Evolutionary conservation across 345 rosid genomes (phyloP), one percentile per base, ranked within the genome.

Genomic region (Murraya paniculata): DNA sequence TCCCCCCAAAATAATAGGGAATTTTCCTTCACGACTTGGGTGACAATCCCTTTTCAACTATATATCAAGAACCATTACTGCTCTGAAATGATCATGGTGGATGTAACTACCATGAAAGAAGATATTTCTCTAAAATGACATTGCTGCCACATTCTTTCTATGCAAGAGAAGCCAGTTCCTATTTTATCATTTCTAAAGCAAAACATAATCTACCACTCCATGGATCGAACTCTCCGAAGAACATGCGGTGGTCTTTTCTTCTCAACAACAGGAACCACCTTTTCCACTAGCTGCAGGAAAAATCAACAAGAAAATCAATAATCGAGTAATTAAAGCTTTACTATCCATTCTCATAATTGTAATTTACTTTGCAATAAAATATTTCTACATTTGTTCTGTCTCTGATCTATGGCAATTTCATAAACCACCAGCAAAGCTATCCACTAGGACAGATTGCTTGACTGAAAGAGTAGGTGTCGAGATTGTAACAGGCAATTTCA

Each of bases 241-340:
- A 64, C 56, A 67, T 83, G 85, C 0, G 77, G 79, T 62, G 91
- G 87, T 82, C 81, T 84, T 77, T 77, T 87, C 84, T 87, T 92
- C 87, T 92, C 93, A 62, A 77, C 92, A 58, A 91, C 87, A 0
- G 95, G 97, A 73, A 92, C 71, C 81, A 91, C 91, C 56, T 82
- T 85, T 85, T 91, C 95, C 95, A 91, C 89, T 72, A 95, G 91
- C 91, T 92, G 91, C 83, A 82, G 45, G 22, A 71, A 57, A 64
- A 71, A 75, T 68, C 22, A 71, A 45, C 27, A 38, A 25, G 64
- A 14, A 64, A 56, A 71, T 60, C 60, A 64, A 68, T 31, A 13
- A 24, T 14, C 9, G 41, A 55, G 21, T 57, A 31, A 33, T 64
- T 21, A 30, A 39, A 31, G 68, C 24, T 41, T 48, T 27, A 21